Conservation (phyloP, 495 filamentous ascomycete genomes). For the Evernia prunastri region DNA sequence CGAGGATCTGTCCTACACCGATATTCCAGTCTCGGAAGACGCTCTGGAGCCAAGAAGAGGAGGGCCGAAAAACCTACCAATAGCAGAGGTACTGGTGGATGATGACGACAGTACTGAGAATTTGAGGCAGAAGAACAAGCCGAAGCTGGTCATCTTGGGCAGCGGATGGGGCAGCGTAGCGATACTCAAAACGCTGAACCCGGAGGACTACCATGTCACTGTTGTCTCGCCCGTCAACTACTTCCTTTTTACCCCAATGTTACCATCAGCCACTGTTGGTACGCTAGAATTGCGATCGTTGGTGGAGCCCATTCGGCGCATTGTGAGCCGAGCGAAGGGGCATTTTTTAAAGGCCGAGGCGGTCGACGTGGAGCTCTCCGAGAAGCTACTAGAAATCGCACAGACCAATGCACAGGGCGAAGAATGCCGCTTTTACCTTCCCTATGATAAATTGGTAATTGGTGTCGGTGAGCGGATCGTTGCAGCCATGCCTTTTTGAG, state of each 20-base stretch:
- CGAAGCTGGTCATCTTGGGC: constrained; percentile 83
- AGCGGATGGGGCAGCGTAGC: constrained; percentile 95
- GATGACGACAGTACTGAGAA: constrained; percentile 73
- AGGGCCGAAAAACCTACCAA: constrained; percentile 93
- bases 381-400: constrained; percentile 80
- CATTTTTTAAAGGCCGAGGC: constrained; percentile 86
- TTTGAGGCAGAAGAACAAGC: constrained; percentile 70
- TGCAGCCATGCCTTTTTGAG: neutral
- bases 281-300: constrained; percentile 85
- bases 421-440: constrained; percentile 78
- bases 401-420: constrained; percentile 65
- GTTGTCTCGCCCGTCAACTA: constrained; percentile 92
- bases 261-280: constrained; percentile 93
- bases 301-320: constrained; percentile 85
- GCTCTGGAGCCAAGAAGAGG: constrained; percentile 77
- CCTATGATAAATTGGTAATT: constrained; percentile 97
- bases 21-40: constrained; percentile 74
- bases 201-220: constrained; percentile 88
- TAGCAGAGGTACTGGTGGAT: constrained; percentile 77
- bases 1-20: constrained; percentile 53
- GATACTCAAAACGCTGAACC: constrained; percentile 80
- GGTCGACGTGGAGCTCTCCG: constrained; percentile 82
- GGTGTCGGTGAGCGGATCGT: constrained; percentile 62
- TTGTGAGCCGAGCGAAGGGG: constrained; percentile 67
- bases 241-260: constrained; percentile 96